These are phyloP conservation scores for Aspergillus ibericus DNA, from an alignment of 2,329 filamentous ascomycete species.

Conservation along the genomic window DNA sequence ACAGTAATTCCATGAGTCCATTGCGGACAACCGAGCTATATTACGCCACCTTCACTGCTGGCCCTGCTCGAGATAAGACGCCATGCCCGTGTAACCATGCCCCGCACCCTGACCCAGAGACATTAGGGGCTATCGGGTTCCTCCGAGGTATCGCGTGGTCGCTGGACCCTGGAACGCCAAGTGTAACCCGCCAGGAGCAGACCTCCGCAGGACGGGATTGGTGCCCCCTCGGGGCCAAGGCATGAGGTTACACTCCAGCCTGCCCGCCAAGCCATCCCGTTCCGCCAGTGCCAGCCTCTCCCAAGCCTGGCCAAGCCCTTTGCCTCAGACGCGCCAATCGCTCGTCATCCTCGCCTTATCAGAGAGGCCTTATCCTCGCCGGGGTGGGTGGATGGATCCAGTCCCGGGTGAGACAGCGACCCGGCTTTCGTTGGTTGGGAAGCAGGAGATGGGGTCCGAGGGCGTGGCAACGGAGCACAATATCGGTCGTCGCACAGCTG, in stretches of 20 bases:
- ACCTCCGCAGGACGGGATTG: background rate
- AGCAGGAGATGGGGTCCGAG: background rate
- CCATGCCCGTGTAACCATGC: no score
- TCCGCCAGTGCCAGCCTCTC: background rate
- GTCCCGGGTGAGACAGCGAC: background rate
- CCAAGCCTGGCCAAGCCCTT: background rate
- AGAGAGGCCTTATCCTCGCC: background rate
- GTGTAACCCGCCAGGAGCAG: background rate
- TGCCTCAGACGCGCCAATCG: background rate
- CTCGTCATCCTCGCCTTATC: background rate
- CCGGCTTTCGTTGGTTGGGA: background rate
- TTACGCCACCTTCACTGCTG: no score
- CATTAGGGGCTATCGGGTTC: background rate
- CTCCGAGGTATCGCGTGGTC: background rate
- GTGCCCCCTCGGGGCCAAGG: constrained; percentile 17
- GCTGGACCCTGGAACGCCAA: background rate
- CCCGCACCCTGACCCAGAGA: no score
- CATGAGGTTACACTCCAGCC: constrained; percentile 24
- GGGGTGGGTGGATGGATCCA: background rate
- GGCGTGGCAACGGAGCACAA: background rate
- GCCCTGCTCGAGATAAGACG: no score
- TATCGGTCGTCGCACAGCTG: background rate
- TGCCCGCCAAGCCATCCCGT: constrained; percentile 21
- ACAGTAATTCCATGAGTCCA: no score
- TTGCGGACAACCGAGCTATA: no score